These are phyloP conservation scores for Cystobasidium ongulense DNA, from an alignment of 768 basidiomycete genomes.

Conservation along the genomic window DNA sequence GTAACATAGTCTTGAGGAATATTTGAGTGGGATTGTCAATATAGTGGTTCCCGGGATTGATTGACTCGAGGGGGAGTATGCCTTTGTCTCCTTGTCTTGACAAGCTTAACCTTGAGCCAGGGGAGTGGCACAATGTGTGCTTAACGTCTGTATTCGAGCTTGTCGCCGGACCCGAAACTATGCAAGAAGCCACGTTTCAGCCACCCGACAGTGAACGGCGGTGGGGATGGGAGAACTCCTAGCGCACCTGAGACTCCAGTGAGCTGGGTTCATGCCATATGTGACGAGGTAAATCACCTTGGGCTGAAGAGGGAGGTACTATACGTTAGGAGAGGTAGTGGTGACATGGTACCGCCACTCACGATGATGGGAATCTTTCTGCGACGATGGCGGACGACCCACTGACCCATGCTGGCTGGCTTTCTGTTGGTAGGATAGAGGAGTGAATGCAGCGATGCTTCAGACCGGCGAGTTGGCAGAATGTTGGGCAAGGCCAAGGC, in stretches of 20 bases:
- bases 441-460: neutral
- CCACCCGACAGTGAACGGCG: neutral
- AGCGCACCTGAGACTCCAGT: neutral
- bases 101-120: no score
- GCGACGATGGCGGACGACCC: neutral
- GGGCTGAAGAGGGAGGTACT: neutral
- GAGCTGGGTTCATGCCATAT: slow-evolving; percentile 5
- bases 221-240: neutral
- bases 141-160: neutral
- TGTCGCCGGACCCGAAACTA: neutral
- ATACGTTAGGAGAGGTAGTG: no score
- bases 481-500: no score
- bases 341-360: no score
- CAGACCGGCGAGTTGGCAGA: no score
- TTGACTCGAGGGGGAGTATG: no score
- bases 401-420: neutral
- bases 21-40: no score
- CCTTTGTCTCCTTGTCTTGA: no score
- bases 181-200: neutral
- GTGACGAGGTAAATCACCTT: slow-evolving; percentile 6
- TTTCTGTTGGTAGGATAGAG: no score
- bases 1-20: no score
- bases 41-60: no score
- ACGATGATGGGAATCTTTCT: slow-evolving; percentile 9
- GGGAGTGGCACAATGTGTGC: neutral